Evolutionary conservation across 768 basidiomycete species (phyloP).

Genomic region (Rhodotorula toruloides): DNA sequence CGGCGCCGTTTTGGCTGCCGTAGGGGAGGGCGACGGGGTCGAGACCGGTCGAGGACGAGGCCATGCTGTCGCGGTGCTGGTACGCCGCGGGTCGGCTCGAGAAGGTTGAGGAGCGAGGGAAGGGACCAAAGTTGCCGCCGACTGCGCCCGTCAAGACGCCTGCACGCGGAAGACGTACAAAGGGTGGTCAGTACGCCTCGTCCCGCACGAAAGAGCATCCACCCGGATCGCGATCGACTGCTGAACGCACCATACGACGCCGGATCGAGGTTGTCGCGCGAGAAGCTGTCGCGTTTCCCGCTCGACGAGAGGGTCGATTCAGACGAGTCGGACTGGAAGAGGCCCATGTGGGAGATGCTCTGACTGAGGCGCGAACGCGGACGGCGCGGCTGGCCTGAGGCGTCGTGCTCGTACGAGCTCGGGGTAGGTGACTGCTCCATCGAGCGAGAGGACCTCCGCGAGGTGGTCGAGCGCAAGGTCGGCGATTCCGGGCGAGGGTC

Average conservation of each 20-base stretch:
- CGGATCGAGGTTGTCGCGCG: conserved; percentile 24
- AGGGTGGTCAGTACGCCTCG: background rate
- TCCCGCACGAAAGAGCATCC: background rate
- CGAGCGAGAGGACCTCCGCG: no score
- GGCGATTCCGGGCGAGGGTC: no score
- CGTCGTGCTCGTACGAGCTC: conserved; percentile 8
- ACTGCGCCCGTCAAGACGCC: conserved; percentile 32
- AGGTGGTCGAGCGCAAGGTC: background rate
- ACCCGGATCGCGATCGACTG: background rate
- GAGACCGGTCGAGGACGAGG: conserved; percentile 33
- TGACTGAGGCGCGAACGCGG: conserved; percentile 15
- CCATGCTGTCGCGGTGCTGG: conserved; percentile 34
- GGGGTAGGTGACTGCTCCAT: background rate
- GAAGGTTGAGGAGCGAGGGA: conserved; percentile 38
- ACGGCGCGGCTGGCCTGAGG: background rate
- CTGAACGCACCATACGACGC: conserved; percentile 13
- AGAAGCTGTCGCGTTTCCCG: conserved; percentile 10
- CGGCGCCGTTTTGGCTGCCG: background rate
- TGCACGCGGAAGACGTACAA: background rate
- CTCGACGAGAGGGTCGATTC: conserved; percentile 7
- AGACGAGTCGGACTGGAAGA: conserved; percentile 19
- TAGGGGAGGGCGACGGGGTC: conserved; percentile 14
- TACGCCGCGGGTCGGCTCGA: conserved; percentile 19
- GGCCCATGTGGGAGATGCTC: conserved; percentile 13
- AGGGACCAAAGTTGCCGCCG: conserved; percentile 34